These are phyloP conservation scores for Neophaeococcomyces aloes DNA, from an alignment of 2,329 filamentous ascomycete genomes.

Conservation along the genomic window DNA sequence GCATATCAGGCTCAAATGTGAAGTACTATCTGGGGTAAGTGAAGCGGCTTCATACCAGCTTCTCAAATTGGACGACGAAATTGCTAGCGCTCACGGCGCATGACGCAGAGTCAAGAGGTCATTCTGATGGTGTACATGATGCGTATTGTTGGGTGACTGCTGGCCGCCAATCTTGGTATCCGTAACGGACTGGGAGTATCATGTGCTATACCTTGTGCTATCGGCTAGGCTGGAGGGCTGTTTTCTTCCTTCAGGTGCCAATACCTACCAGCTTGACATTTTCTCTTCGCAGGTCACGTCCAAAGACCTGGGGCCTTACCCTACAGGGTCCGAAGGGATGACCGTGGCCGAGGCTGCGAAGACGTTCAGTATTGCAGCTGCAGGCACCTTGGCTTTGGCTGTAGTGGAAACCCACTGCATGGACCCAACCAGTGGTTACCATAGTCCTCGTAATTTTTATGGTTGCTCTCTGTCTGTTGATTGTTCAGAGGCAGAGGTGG, in stretches of 20 bases:
- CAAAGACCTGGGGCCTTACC: constrained; percentile 37
- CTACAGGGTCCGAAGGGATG: constrained; percentile 35
- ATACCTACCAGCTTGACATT: constrained; percentile 36
- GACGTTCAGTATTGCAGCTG: constrained; percentile 49
- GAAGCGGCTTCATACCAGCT: no score
- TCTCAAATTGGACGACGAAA: no score
- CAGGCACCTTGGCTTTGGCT: constrained; percentile 41
- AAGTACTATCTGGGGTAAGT: no score
- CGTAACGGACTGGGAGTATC: constrained; percentile 47
- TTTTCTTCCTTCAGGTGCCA: constrained; percentile 54
- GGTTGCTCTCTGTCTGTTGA: constrained; percentile 41
- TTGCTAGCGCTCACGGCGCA: no score
- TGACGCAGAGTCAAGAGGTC: constrained; percentile 65
- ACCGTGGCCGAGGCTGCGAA: constrained; percentile 41
- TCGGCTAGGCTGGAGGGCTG: constrained; percentile 61
- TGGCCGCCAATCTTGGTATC: constrained; percentile 35
- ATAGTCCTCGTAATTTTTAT: constrained; percentile 40
- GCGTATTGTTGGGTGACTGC: no score
- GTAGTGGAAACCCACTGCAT: constrained; percentile 52
- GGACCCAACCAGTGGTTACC: constrained; percentile 51
- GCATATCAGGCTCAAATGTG: no score
- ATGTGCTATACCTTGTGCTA: constrained; percentile 62
- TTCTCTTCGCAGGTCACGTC: constrained; percentile 39
- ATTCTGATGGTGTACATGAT: constrained; percentile 62
- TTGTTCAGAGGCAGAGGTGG: constrained; percentile 43